phyloP scores from a whole-genome alignment of 140 eudicot genomes.

The Cichorium intybus region DNA sequence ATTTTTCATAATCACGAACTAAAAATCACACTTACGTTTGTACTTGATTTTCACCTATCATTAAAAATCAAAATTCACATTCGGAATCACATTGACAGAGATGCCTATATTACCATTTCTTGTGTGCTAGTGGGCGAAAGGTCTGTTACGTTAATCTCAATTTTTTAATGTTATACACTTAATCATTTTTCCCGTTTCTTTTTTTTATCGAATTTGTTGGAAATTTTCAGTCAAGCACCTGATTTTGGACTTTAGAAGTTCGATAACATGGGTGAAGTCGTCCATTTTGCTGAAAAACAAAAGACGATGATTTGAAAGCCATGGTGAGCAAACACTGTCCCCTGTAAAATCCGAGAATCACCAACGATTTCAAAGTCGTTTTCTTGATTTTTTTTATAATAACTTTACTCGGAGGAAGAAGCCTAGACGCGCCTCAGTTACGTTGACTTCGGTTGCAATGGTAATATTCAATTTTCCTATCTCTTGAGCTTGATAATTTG shows the following conservation, averaged over 20 bases:
- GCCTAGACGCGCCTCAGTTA: no score
- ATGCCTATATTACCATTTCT: slow-evolving; percentile 90
- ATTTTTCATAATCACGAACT: background rate
- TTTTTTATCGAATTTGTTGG: no score
- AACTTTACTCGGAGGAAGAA: slow-evolving; percentile 61
- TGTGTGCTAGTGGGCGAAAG: slow-evolving; percentile 94
- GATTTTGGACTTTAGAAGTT: no score
- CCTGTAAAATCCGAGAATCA: background rate
- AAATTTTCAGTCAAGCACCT: no score
- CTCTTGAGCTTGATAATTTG: no score
- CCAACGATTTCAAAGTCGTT: background rate
- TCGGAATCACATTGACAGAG: slow-evolving; percentile 93
- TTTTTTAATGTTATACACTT: no score
- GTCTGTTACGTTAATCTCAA: no score
- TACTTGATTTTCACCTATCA: background rate
- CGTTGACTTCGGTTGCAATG: no score
- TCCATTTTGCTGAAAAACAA: slow-evolving; percentile 87
- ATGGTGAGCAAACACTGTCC: slow-evolving; percentile 64
- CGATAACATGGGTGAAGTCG: slow-evolving; percentile 73
- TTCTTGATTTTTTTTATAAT: slow-evolving; percentile 36
- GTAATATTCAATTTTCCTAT: no score
- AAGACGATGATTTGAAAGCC: slow-evolving; percentile 65
- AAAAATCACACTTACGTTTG: background rate
- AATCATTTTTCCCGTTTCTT: no score
- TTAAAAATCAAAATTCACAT: slow-evolving; percentile 11